Base-by-base conservation (phyloP, 2,329 filamentous ascomycete species). In the Aspergillus fischeri region DNA sequence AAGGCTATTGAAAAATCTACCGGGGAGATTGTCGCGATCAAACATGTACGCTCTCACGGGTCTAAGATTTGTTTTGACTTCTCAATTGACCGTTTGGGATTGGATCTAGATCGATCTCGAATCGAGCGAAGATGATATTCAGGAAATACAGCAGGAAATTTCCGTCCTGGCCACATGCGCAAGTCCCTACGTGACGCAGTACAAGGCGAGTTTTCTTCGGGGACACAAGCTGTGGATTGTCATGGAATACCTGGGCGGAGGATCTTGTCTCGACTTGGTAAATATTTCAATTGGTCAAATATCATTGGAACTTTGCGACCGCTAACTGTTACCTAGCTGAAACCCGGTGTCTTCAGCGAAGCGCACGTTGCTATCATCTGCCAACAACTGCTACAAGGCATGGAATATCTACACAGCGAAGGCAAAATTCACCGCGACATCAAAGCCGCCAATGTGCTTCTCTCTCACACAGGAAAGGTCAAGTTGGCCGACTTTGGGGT, bases 211-310 rank as follows among this genome's bases (percentile, higher is more conserved):
- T 71, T 99, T 97, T 74, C 83, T 97, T n/a, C 86, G 91, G 65
- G 94, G 94, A 27, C 90, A 92, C 73, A 99, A 97, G 77, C 80
- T 99, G 80, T 99, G 94, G 94, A 99, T 99, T 70, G 91, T 97
- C 57, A 99, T 99, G 94, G 94, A 99, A 75, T 99, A 89, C 70
- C 80, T 99, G 10, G 94, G 94, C 5, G 94, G 94, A 62, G 94
- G 94, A 44, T 97, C 94, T 20, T 97, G 94, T 73, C 82, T 97
- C 63, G 94, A 99, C 73, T 75, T 99, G 80, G 90, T 96, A 83
- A 17, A 56, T 41, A 51, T 52, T 24, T 53, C 44, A 32, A 25
- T 10, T 50, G n/a, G 21, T 28, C 27, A 17, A 7, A 4, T 38
- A 24, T 47, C 21, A 24, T 10, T 24, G 42, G 20, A 8, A 14